Percentiles rank a stretch among this genome's conserved stretches.
Evolutionary conservation across 306 rosid species (phyloP).

Genomic region (Malus orientalis): DNA sequence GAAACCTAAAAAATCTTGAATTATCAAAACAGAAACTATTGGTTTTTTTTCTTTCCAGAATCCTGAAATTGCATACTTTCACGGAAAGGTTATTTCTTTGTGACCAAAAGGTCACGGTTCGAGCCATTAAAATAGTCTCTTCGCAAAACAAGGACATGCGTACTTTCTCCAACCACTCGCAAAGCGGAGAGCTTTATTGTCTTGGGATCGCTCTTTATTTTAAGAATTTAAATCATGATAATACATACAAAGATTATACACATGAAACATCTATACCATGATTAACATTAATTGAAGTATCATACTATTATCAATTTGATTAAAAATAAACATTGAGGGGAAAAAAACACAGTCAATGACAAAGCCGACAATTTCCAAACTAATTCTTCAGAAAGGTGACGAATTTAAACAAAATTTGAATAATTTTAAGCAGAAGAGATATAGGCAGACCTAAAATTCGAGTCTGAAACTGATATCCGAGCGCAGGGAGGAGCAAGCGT

Average conservation of each 20-base stretch:
- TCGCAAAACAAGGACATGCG: too few species aligned
- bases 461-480: neutral
- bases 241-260: neutral
- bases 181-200: too few species aligned
- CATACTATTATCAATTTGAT: neutral
- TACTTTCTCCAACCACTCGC: too few species aligned
- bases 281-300: neutral
- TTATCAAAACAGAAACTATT: too few species aligned
- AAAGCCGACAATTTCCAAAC: neutral
- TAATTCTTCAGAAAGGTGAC: neutral
- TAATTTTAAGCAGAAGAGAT: neutral
- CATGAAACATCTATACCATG: neutral
- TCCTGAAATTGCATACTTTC: neutral
- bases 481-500: neutral
- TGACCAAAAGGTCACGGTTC: too few species aligned
- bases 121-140: too few species aligned
- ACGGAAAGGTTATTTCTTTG: too few species aligned
- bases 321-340: neutral
- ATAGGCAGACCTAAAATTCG: neutral
- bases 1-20: too few species aligned
- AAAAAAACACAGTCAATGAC: neutral
- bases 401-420: neutral
- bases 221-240: neutral
- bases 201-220: too few species aligned
- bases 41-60: neutral